phyloP scores from a whole-genome alignment of 1,139 yeast species.

The Protomyces inouyei region DNA sequence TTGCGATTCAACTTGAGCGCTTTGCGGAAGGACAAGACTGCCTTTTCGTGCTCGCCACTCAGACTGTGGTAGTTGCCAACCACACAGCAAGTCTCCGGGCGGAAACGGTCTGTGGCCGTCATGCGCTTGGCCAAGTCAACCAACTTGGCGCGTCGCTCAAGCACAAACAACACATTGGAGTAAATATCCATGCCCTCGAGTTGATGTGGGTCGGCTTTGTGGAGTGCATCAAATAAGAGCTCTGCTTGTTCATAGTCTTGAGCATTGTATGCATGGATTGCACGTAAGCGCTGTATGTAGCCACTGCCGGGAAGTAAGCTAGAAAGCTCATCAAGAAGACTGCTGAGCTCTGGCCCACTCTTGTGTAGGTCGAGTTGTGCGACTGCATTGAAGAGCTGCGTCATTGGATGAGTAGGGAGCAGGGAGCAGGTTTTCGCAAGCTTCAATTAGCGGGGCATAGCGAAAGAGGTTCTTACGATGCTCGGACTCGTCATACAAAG shows the following conservation, averaged over 20 bases:
- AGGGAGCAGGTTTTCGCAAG: constrained; percentile 30
- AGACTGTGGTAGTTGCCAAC: constrained; percentile 90
- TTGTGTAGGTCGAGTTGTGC: constrained; percentile 78
- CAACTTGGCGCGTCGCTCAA: constrained; percentile 80
- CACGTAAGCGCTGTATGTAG: constrained; percentile 73
- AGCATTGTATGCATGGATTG: constrained; percentile 69
- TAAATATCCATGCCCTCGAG: constrained; percentile 87
- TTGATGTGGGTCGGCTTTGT: constrained; percentile 74
- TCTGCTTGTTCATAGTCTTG: constrained; percentile 75
- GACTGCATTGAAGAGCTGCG: constrained; percentile 63
- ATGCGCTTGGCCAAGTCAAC: constrained; percentile 85
- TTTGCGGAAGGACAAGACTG: constrained; percentile 85
- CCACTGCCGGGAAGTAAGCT: constrained; percentile 64
- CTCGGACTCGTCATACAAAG: constrained; percentile 46
- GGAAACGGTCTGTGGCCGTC: constrained; percentile 71
- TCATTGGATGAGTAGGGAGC: constrained; percentile 48
- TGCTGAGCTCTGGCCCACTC: constrained; percentile 51
- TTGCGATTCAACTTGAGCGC: constrained; percentile 77
- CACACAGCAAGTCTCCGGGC: constrained; percentile 94
- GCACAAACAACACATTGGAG: constrained; percentile 88
- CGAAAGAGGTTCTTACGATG: constrained; percentile 39
- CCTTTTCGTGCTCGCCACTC: constrained; percentile 89
- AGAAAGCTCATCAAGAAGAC: constrained; percentile 48
- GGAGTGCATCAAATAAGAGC: constrained; percentile 65
- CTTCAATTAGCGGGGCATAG: not conserved